phyloP scores from a whole-genome alignment of 1,284 basidiomycete genomes.

The Athelia sp. region DNA sequence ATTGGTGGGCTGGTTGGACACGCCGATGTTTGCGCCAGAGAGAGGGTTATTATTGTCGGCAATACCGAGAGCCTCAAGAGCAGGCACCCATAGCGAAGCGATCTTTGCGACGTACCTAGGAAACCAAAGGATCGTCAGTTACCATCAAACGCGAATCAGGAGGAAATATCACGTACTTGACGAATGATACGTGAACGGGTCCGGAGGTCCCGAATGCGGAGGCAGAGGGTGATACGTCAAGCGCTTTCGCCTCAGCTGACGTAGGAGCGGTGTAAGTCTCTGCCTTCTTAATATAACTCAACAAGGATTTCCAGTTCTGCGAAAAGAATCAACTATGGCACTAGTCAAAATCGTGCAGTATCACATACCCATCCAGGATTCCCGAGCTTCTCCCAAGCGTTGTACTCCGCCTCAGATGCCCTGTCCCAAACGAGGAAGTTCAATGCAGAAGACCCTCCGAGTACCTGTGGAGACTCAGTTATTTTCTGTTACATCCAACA shows the following conservation, averaged over 20 bases:
- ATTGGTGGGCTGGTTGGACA: background rate
- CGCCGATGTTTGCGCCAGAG: background rate
- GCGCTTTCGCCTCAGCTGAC: background rate
- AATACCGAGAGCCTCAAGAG: background rate
- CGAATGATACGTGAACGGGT: background rate
- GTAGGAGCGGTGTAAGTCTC: background rate
- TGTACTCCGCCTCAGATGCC: slow-evolving; percentile 9
- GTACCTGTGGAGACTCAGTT: background rate
- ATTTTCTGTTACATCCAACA: background rate
- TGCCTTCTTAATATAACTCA: background rate
- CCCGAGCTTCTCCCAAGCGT: slow-evolving; percentile 10
- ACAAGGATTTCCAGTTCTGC: background rate
- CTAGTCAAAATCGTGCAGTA: no score
- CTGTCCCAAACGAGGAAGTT: slow-evolving; percentile 10
- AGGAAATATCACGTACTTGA: background rate
- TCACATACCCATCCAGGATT: slow-evolving; percentile 9
- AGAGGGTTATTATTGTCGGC: background rate
- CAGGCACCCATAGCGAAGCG: slow-evolving; percentile 8
- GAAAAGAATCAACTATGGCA: background rate
- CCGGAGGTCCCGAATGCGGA: background rate
- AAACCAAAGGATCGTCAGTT: background rate
- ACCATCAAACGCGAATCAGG: no score
- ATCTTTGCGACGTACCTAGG: slow-evolving; percentile 4
- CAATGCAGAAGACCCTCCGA: slow-evolving; percentile 10
- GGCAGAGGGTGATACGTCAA: background rate